Evolutionary conservation across 2,329 filamentous ascomycete species (phyloP), one percentile per base, ranked within the genome.

Genomic region (Curvularia eragrostidis): DNA sequence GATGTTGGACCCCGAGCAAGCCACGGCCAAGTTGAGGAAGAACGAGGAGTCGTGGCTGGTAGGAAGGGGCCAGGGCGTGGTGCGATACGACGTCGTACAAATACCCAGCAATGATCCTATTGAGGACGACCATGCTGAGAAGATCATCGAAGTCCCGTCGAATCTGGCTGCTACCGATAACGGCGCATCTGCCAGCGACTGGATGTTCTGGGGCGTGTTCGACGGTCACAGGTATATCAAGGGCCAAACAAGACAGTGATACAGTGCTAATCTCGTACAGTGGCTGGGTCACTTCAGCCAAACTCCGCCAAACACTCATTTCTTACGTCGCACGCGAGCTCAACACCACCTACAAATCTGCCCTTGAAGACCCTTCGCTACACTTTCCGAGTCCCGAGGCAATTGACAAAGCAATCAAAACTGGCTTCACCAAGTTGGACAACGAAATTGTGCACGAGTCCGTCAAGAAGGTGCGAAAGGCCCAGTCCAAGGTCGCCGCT

Each of bases 191-290:
- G 87, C 83, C 58, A 91, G 86, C 61, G 96, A 99, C 78, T 99
- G 95, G 95, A 98, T 98, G 93, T 99, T 99, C 77, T 99, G 96
- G 95, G 95, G 93, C 56, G 93, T 99, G 18, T 99, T 98, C 77
- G 95, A 99, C 74, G 95, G 95, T 0, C 95, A 99, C 78, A 91
- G 91, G 91, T 94, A 81, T 78, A 85, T 10, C 26, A 10, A 19
- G 21, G 12, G 21, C 9, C 18, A 18, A 23, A 23, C 18, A 4
- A 15, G 21, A n/a, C 18, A 12, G 51, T 26, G 23, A 43, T 36
- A n/a, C 44, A 38, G 21, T 61, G 30, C 61, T 67, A 56, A 46
- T 41, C 1, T 32, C 13, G 24, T 13, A 55, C 67, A 96, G 92
- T 44, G 95, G 95, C 67, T 99, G 95, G 95, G 97, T 95, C 4